These are phyloP conservation scores for Metschnikowia baotianmanensis DNA, from an alignment of 805 yeast genomes.

Conservation along the genomic window DNA sequence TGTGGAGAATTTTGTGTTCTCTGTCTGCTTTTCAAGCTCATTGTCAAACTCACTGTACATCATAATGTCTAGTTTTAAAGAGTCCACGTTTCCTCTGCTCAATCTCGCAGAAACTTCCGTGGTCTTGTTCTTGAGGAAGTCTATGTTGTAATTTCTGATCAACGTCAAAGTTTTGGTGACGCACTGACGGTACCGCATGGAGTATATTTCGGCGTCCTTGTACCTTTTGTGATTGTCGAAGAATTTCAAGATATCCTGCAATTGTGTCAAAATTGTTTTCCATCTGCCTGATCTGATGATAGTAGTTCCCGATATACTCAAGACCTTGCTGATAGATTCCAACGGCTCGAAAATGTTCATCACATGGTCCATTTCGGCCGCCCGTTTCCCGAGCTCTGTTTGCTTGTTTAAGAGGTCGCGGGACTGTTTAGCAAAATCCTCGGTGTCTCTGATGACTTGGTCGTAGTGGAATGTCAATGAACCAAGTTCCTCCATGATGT, in stretches of 20 bases:
- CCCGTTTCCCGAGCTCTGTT: slow-evolving; percentile 38
- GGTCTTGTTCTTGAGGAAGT: slow-evolving; percentile 33
- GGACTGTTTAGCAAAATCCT: slow-evolving; percentile 59
- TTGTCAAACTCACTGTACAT: slow-evolving; percentile 19
- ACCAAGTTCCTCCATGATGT: slow-evolving; percentile 45
- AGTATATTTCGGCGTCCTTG: slow-evolving; percentile 67
- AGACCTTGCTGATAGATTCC: slow-evolving; percentile 63
- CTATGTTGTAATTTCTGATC: slow-evolving; percentile 61
- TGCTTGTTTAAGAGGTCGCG: slow-evolving; percentile 49
- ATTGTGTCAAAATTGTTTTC: slow-evolving; percentile 45
- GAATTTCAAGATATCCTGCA: slow-evolving; percentile 69
- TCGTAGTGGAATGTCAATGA: slow-evolving; percentile 51
- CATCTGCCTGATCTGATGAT: slow-evolving; percentile 46
- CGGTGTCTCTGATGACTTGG: slow-evolving; percentile 59
- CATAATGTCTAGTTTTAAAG: slow-evolving; percentile 16
- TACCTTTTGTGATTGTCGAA: slow-evolving; percentile 49
- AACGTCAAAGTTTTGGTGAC: slow-evolving; percentile 77
- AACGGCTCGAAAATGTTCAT: slow-evolving; percentile 66
- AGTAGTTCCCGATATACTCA: slow-evolving; percentile 66
- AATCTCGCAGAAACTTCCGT: slow-evolving; percentile 9
- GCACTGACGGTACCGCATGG: slow-evolving; percentile 75
- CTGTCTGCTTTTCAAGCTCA: slow-evolving; percentile 18
- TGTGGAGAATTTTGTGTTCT: slow-evolving; percentile 14
- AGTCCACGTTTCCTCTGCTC: slow-evolving; percentile 4
- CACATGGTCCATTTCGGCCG: slow-evolving; percentile 44